Base-by-base conservation (phyloP, 352 stramenopile genomes). In the Phytophthora fragariae region DNA sequence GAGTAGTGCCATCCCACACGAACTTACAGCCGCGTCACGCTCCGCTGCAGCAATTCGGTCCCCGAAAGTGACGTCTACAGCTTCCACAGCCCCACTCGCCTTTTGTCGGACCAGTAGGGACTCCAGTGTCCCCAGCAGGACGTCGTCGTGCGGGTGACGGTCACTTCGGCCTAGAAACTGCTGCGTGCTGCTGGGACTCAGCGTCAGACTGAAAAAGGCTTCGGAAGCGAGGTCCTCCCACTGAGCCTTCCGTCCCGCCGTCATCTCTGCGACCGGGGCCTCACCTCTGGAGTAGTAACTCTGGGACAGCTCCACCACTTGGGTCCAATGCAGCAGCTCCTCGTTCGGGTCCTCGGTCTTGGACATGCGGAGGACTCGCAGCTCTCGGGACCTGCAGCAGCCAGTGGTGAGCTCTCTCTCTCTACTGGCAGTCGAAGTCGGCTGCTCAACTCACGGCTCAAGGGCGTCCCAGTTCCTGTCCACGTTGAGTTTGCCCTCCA, bases 401-500 rank as follows among this genome's bases (percentile, higher is more conserved):
- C 4, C 12, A 19, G 8, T 33, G n/a, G 31, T 63, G n/a, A 62
- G 19, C 3, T 21, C 21, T 53, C 19, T 11, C 4, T 8, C 29
- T 31, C 29, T 31, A 31, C 29, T 31, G 29, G 5, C 7, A 31
- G 29, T 31, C 29, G 29, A 31, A 5, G 2, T 15, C 37, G 3
- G 33, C 46, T 19, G 2, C 15, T 11, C 14, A 33, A 80, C 68
- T 68, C 39, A 85, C 77, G 49, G 24, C 54, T 69, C 58, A 17
- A 53, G 59, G 10, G 54, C 53, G 29, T 80, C 68, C 76, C 77
- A 84, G 63, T 71, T 89, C 65, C 65, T 82, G 76, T 84, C 76
- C 62, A 84, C 67, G 58, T 93, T 91, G 21, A 96, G 81, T 62
- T 94, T 94, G 12, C 89, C 89, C 60, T 92, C 72, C 2, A 94